Evolutionary conservation across 2,329 filamentous ascomycete genomes (phyloP).

Genomic region (Clarireedia paspali): DNA sequence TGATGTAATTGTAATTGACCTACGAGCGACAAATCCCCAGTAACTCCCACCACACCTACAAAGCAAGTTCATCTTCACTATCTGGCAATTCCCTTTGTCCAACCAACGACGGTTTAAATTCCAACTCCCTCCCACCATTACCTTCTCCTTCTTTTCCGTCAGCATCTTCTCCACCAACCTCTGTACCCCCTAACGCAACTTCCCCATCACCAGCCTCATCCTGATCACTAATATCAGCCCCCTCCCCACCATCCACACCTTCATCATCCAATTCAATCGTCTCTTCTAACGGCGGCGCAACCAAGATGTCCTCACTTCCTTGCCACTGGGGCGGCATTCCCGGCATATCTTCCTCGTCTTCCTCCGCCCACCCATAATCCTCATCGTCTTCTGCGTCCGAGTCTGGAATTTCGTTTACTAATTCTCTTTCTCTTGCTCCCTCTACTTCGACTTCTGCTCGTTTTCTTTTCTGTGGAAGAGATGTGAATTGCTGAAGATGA

Average conservation of each 20-base stretch:
- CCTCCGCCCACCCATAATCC: slow-evolving; percentile 65
- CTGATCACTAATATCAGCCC: neutral
- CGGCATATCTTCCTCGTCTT: slow-evolving; percentile 51
- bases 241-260: neutral
- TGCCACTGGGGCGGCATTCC: slow-evolving; percentile 59
- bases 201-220: neutral
- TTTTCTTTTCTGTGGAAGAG: slow-evolving; percentile 52
- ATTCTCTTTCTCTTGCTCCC: slow-evolving; percentile 47
- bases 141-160: too few relatives aligned
- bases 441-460: slow-evolving; percentile 45
- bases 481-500: neutral
- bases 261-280: slow-evolving; percentile 2
- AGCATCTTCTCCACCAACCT: neutral
- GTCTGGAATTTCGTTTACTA: slow-evolving; percentile 53
- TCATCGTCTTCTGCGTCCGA: slow-evolving; percentile 55
- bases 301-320: slow-evolving; percentile 55
- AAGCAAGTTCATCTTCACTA: neutral
- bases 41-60: neutral
- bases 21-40: too few relatives aligned
- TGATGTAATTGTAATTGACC: too few relatives aligned
- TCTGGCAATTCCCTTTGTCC: neutral
- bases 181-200: neutral
- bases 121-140: too few relatives aligned
- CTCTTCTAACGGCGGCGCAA: slow-evolving; percentile 26
- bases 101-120: neutral